Percentiles rank a stretch among this genome's conserved stretches.
Evolutionary conservation across 1,139 yeast species (phyloP).

Genomic region (Saccharomyces pastorianus): DNA sequence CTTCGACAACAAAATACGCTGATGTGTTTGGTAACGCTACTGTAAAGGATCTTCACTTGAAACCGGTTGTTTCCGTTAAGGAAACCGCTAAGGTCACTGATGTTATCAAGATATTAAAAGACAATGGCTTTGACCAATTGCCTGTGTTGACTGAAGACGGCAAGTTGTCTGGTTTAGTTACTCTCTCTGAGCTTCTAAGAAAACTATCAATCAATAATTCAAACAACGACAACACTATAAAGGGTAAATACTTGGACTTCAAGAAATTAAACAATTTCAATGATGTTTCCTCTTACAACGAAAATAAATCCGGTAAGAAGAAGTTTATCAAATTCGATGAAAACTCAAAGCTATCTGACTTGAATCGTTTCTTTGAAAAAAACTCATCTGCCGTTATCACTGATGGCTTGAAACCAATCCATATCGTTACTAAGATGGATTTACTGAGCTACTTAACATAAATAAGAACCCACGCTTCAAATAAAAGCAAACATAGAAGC

Average conservation of each 20-base stretch:
- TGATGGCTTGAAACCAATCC: constrained; percentile 68
- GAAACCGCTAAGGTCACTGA: constrained; percentile 53
- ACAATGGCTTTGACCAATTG: constrained; percentile 78
- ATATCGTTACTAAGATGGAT: constrained; percentile 84
- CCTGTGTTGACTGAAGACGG: constrained; percentile 63
- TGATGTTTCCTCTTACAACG: constrained; percentile 55
- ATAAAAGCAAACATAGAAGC: neutral
- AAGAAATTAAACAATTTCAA: constrained; percentile 59
- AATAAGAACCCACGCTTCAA: neutral
- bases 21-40: constrained; percentile 52
- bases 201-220: constrained; percentile 43
- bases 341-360: constrained; percentile 57
- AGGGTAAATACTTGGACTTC: constrained; percentile 63
- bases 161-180: constrained; percentile 66
- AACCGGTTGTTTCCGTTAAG: constrained; percentile 74
- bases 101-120: constrained; percentile 64
- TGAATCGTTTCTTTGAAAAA: constrained; percentile 77
- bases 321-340: constrained; percentile 62
- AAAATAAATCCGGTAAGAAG: constrained; percentile 57
- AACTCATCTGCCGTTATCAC: constrained; percentile 83
- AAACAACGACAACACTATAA: constrained; percentile 42
- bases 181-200: constrained; percentile 66
- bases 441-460: constrained; percentile 50
- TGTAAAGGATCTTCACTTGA: constrained; percentile 63
- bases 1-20: constrained; percentile 1